Evolutionary conservation across 257 asterid species (phyloP), one percentile per base, ranked within the genome.

Genomic region (Jaltomata sinuosa): DNA sequence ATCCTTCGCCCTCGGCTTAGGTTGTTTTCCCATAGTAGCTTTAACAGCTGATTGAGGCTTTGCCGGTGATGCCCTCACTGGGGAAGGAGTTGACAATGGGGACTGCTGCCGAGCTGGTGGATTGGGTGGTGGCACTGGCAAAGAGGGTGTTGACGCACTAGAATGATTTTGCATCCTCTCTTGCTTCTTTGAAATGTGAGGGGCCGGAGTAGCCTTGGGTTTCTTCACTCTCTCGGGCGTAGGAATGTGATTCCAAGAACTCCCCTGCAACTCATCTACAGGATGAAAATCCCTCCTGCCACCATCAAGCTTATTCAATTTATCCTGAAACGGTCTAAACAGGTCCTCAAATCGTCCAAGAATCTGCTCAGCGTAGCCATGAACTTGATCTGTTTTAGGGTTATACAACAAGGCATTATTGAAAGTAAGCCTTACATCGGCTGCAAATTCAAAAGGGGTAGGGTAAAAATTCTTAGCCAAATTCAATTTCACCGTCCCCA

Each of bases 1-100:
- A 86, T 95, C 98, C 91, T 91, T 97, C 0, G 99, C 99, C 86
- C 95, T 91, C 0, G 99, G 99, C 88, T 97, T 97, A 0, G 99
- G 98, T 90, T 49, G 95, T 92, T 92, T 97, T 62, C 81, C 84
- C 1, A 87, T 40, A 19, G 85, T 76, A 10, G 82, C 85, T 52
- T 89, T 80, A 40, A 69, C 83, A 40, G 86, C 89, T 12, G 86
- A 92, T 85, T 84, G 92, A 0, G 87, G 69, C 16, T 90, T 89
- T 53, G 64, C 25, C 16, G 91, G 74, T 5, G 91, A 88, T 38
- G 94, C 92, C 74, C 91, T 89, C 84, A 90, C 88, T 0, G 98
- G 98, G 22, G 98, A 91, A 11, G 90, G 92, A 32, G 90, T 82
- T 0, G 83, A 71, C 32, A 82, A 83, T 6, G 89, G 91, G 34